Evolutionary conservation across 495 filamentous ascomycete genomes (phyloP).

Genomic region (Penicillium dipodomyicola): DNA sequence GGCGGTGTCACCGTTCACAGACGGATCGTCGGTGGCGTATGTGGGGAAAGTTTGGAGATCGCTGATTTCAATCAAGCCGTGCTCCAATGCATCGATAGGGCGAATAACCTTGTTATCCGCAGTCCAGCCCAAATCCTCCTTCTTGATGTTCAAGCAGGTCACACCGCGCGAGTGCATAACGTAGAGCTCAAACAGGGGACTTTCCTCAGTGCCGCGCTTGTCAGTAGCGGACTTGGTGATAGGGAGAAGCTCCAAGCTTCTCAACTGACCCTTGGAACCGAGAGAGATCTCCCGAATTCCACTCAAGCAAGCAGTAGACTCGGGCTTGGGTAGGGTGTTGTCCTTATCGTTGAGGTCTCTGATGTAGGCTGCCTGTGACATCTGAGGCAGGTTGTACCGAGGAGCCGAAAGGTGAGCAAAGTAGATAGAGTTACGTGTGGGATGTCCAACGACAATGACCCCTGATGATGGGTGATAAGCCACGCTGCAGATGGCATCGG

Average conservation of each 20-base stretch:
- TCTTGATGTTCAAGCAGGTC: conserved; percentile 77
- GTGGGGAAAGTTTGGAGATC: conserved; percentile 48
- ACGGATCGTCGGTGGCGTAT: conserved; percentile 47
- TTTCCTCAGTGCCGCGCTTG: conserved; percentile 52
- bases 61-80: conserved; percentile 54
- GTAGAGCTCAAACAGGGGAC: conserved; percentile 84
- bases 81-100: conserved; percentile 68
- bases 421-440: conserved; percentile 95
- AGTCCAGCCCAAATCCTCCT: conserved; percentile 85
- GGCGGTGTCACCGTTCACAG: conserved; percentile 48
- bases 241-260: conserved; percentile 84
- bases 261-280: conserved; percentile 77
- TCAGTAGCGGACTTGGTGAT: conserved; percentile 45
- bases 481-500: conserved; percentile 94
- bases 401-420: conserved; percentile 93
- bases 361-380: conserved; percentile 86
- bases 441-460: conserved; percentile 92
- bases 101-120: conserved; percentile 78
- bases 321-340: conserved; percentile 69
- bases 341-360: conserved; percentile 72
- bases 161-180: conserved; percentile 96
- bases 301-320: conserved; percentile 94
- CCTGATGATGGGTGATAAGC: conserved; percentile 86
- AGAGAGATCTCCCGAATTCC: conserved; percentile 93
- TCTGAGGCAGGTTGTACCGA: conserved; percentile 71